Evolutionary conservation across 139 green algal species (phyloP).

Genomic region (Asterochloris sp.): DNA sequence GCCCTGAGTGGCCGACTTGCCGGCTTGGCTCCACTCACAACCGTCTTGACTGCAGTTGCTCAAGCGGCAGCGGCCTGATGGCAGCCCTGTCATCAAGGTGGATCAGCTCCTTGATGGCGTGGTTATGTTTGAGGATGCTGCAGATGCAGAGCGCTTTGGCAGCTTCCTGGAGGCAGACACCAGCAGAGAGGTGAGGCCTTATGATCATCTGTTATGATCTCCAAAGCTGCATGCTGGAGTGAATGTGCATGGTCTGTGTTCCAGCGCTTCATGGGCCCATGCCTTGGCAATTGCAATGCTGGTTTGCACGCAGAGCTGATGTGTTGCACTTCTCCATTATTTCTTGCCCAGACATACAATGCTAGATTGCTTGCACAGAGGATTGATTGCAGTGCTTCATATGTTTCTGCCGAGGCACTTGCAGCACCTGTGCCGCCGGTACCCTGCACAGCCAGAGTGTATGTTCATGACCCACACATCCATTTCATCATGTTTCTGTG

Average conservation of each 20-base stretch:
- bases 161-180: slow-evolving; percentile 49
- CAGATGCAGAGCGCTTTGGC: slow-evolving; percentile 49
- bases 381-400: too few relatives aligned
- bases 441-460: too few relatives aligned
- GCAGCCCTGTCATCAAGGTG: slow-evolving; percentile 30
- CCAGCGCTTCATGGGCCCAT: neutral
- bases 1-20: neutral
- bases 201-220: neutral
- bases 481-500: too few relatives aligned
- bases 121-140: slow-evolving; percentile 54
- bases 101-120: slow-evolving; percentile 54
- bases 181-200: neutral
- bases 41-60: slow-evolving; percentile 31
- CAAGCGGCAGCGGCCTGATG: slow-evolving; percentile 24
- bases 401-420: too few relatives aligned
- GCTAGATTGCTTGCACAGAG: too few relatives aligned
- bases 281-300: neutral
- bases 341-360: too few relatives aligned
- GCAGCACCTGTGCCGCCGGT: too few relatives aligned
- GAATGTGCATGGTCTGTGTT: neutral
- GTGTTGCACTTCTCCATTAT: too few relatives aligned
- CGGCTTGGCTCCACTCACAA: neutral
- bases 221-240: neutral
- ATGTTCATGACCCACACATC: too few relatives aligned
- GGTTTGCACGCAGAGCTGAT: too few relatives aligned